Conservation (phyloP, 805 yeast species). For the Alloascoidea hylecoeti region DNA sequence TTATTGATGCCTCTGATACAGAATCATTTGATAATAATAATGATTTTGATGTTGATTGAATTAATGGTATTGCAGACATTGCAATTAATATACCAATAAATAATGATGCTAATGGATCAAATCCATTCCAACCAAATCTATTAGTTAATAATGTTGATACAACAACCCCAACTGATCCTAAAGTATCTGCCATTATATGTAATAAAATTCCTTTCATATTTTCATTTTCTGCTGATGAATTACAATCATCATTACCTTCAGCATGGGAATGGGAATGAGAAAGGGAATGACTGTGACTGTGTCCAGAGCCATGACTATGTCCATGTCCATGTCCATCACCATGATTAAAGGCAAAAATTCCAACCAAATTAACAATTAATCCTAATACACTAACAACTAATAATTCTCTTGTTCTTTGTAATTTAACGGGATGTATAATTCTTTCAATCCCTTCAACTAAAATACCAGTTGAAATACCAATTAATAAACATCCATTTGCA, state of each 20-base stretch:
- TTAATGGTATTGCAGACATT: slow-evolving; percentile 69
- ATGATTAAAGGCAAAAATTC: slow-evolving; percentile 89
- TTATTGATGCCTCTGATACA: slow-evolving; percentile 45
- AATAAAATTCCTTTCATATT: slow-evolving; percentile 92
- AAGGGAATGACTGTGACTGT: slow-evolving; percentile 23
- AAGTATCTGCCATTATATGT: slow-evolving; percentile 88
- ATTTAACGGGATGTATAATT: slow-evolving; percentile 57
- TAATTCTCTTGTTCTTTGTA: slow-evolving; percentile 73
- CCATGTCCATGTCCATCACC: slow-evolving; percentile 39
- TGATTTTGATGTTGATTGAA: slow-evolving; percentile 66
- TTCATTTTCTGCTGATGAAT: slow-evolving; percentile 24
- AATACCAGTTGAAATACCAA: slow-evolving; percentile 85
- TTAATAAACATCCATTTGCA: slow-evolving; percentile 77
- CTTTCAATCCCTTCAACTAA: slow-evolving; percentile 79
- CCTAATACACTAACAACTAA: slow-evolving; percentile 79
- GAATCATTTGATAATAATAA: slow-evolving; percentile 49
- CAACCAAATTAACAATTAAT: slow-evolving; percentile 76
- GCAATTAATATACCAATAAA: slow-evolving; percentile 74
- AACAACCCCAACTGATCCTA: slow-evolving; percentile 97
- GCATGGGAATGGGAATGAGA: slow-evolving; percentile 8
- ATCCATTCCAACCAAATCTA: slow-evolving; percentile 57
- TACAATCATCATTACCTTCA: slow-evolving; percentile 8
- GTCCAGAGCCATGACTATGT: slow-evolving; percentile 30
- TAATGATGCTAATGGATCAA: slow-evolving; percentile 88
- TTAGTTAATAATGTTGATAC: slow-evolving; percentile 71